These are phyloP conservation scores for Ceratocystiopsis sp. DNA, from an alignment of 2,329 filamentous ascomycete genomes.

Conservation along the genomic window DNA sequence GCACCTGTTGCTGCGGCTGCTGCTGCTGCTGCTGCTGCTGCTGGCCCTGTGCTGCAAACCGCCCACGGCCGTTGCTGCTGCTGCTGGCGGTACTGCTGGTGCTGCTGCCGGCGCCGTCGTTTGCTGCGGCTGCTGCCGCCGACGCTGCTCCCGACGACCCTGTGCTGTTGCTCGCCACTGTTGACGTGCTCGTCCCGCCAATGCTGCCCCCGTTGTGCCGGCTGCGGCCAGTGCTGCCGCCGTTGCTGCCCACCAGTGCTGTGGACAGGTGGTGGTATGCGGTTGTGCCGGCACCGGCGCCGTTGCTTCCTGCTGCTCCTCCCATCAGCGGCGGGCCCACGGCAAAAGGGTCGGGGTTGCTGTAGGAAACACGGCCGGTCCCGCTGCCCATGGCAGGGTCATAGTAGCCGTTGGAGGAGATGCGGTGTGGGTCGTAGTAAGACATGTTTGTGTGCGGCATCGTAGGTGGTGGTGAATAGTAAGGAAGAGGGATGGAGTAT, in stretches of 20 bases:
- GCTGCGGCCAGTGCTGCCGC: too few species aligned
- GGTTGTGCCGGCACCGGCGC: too few species aligned
- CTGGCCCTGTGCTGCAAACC: neutral
- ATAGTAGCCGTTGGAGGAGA: conserved; percentile 14
- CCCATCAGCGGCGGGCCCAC: conserved; percentile 14
- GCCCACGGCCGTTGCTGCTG: conserved; percentile 3
- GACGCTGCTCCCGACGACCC: neutral
- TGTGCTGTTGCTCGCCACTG: neutral
- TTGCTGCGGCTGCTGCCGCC: neutral
- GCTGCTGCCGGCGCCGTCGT: neutral
- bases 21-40: conserved; percentile 8
- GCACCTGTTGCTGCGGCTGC: conserved; percentile 22
- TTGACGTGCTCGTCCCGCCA: too few species aligned
- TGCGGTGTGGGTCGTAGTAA: conserved; percentile 16
- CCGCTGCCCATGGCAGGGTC: conserved; percentile 6
- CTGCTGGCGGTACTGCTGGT: conserved; percentile 8
- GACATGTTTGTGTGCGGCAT: conserved; percentile 15
- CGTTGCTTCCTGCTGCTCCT: neutral
- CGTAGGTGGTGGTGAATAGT: conserved; percentile 9
- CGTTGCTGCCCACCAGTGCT: too few species aligned
- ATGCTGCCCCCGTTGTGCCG: too few species aligned
- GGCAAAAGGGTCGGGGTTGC: conserved; percentile 16
- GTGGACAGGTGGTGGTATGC: too few species aligned
- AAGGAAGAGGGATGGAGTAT: neutral
- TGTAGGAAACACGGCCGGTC: neutral